phyloP scores from a whole-genome alignment of 805 yeast species.

The Candida rishiriensis region DNA sequence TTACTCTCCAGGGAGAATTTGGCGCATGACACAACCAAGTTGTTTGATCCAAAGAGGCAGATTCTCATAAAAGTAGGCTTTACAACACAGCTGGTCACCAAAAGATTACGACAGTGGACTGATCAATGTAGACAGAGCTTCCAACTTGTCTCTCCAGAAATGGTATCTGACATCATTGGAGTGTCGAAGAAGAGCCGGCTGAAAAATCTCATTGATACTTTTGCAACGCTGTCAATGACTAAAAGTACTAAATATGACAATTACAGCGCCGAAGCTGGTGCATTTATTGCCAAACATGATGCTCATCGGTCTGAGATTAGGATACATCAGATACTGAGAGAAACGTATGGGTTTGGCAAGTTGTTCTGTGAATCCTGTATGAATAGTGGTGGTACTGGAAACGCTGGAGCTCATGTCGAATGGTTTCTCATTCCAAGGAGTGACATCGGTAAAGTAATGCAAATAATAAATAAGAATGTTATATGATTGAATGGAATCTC shows the following conservation, averaged over 20 bases:
- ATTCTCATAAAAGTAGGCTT: conserved; percentile 49
- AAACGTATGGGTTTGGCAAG: conserved; percentile 43
- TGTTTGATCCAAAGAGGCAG: conserved; percentile 34
- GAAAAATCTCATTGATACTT: no score
- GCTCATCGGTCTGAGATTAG: conserved; percentile 36
- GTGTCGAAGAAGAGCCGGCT: no score
- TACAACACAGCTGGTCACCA: conserved; percentile 42
- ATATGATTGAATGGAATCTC: not conserved
- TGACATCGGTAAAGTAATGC: conserved; percentile 31
- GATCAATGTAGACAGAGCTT: conserved; percentile 45
- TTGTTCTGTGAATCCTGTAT: conserved; percentile 45
- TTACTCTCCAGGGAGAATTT: conserved; percentile 13
- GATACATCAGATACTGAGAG: conserved; percentile 37
- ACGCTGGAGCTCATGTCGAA: conserved; percentile 38
- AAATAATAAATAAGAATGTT: conserved; percentile 28
- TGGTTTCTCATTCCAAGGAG: conserved; percentile 53
- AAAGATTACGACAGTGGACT: conserved; percentile 48
- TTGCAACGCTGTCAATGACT: not conserved
- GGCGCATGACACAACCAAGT: conserved; percentile 21
- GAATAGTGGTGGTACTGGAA: conserved; percentile 1
- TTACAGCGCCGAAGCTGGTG: conserved; percentile 25
- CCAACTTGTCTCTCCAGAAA: conserved; percentile 33
- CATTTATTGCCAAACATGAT: conserved; percentile 31
- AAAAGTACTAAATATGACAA: conserved; percentile 5
- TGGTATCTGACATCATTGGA: no score